These are phyloP conservation scores for Gracilaria vermiculophylla DNA, from an alignment of 23 red algal species.

Conservation along the genomic window DNA sequence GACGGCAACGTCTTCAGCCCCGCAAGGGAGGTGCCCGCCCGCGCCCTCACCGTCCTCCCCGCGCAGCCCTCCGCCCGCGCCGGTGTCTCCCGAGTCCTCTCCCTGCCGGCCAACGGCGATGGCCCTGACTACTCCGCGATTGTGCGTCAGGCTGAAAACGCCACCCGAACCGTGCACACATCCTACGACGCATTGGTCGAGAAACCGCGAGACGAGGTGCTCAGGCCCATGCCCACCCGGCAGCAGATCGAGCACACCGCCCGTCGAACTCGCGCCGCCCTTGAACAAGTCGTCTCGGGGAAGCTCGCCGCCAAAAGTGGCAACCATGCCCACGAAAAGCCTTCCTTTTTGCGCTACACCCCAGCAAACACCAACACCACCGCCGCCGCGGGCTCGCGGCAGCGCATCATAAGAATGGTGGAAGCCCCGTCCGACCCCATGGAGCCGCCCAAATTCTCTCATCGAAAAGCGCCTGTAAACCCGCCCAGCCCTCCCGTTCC, in stretches of 20 bases:
- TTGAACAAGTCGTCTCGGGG: conserved; percentile 46
- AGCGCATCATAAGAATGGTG: conserved; percentile 76
- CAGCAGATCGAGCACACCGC: conserved; percentile 43
- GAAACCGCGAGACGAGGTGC: conserved; percentile 37
- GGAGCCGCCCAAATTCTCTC: conserved; percentile 73
- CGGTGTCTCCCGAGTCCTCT: conserved; percentile 34
- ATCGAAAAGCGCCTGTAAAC: conserved; percentile 71
- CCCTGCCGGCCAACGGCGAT: neutral
- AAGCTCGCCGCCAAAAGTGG: conserved; percentile 28
- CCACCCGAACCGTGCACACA: conserved; percentile 58
- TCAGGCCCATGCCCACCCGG: conserved; percentile 33
- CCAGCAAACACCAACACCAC: conserved; percentile 58
- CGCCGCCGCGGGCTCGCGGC: conserved; percentile 2
- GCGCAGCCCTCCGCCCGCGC: neutral
- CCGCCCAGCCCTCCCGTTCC: conserved; percentile 81
- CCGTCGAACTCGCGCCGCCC: conserved; percentile 46
- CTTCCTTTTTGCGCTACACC: conserved; percentile 71
- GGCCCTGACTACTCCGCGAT: conserved; percentile 69
- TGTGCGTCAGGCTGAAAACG: conserved; percentile 57
- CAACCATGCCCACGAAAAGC: conserved; percentile 27
- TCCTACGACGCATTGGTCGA: conserved; percentile 59
- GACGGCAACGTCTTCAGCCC: conserved; percentile 9
- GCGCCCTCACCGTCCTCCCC: neutral
- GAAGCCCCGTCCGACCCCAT: conserved; percentile 75
- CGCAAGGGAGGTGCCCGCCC: neutral